Conservation (phyloP, 306 rosid species). For the Trifolium dubium region DNA sequence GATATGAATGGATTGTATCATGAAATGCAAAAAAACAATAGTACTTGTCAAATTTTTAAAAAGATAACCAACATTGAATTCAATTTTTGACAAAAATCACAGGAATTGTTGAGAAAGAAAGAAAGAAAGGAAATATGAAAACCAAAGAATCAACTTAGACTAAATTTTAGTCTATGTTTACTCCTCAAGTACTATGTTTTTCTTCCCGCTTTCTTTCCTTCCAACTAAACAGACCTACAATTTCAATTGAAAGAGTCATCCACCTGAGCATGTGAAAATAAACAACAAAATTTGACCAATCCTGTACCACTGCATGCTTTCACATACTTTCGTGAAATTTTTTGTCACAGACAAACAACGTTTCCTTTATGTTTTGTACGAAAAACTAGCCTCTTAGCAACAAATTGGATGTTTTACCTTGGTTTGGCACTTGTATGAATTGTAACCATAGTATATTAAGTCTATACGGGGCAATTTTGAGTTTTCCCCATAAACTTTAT, state of each 20-base stretch:
- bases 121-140: too few relatives aligned
- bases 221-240: too few relatives aligned
- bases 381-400: slow-evolving; percentile 36
- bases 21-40: not conserved
- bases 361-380: not conserved
- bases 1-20: not conserved
- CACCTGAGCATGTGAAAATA: too few relatives aligned
- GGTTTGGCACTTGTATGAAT: slow-evolving; percentile 40
- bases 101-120: not conserved
- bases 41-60: not conserved
- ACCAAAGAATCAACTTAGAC: too few relatives aligned
- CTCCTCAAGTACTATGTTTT: too few relatives aligned
- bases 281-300: not conserved
- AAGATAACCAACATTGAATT: not conserved
- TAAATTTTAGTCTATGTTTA: too few relatives aligned
- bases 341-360: not conserved
- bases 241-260: too few relatives aligned
- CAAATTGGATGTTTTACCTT: slow-evolving; percentile 42
- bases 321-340: not conserved
- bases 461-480: slow-evolving; percentile 42
- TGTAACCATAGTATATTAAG: slow-evolving; percentile 42
- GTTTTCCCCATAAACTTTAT: slow-evolving; percentile 43
- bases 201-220: too few relatives aligned
- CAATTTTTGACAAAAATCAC: not conserved
- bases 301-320: not conserved